phyloP scores from a whole-genome alignment of 768 basidiomycete genomes.

The Lentinus brumalis region DNA sequence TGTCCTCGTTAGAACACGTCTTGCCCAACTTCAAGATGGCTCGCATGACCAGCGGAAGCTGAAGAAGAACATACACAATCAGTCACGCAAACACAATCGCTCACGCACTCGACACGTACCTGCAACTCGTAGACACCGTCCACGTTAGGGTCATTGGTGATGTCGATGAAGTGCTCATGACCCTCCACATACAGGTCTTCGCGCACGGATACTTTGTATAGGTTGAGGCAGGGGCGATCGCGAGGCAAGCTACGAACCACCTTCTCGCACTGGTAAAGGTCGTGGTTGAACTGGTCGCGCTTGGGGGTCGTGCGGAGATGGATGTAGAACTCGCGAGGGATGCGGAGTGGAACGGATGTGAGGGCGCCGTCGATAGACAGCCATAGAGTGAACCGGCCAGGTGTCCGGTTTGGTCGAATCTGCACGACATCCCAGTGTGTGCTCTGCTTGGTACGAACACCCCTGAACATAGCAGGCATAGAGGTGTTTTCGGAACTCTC shows the following conservation, averaged over 20 bases:
- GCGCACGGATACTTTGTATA: constrained; percentile 81
- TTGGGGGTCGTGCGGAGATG: constrained; percentile 75
- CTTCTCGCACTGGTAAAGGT: constrained; percentile 70
- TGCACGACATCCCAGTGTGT: constrained; percentile 92
- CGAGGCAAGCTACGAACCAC: constrained; percentile 81
- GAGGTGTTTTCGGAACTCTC: constrained; percentile 46
- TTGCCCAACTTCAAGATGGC: constrained; percentile 84
- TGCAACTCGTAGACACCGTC: constrained; percentile 95
- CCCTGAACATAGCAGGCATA: constrained; percentile 77
- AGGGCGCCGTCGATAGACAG: constrained; percentile 79
- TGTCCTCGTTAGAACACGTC: constrained; percentile 69
- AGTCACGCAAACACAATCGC: background rate
- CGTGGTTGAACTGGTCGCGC: constrained; percentile 67
- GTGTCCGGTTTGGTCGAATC: constrained; percentile 71
- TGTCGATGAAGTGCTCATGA: constrained; percentile 88
- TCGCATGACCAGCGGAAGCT: constrained; percentile 85
- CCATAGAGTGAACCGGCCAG: constrained; percentile 90
- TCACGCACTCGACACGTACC: constrained; percentile 42
- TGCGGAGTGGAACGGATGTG: constrained; percentile 77
- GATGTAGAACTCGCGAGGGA: constrained; percentile 91
- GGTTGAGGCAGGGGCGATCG: constrained; percentile 70
- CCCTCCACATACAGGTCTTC: constrained; percentile 85
- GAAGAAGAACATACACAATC: background rate
- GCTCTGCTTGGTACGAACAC: constrained; percentile 51
- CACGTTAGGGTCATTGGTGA: constrained; percentile 92